Evolutionary conservation across 495 filamentous ascomycete genomes (phyloP), one percentile per base, ranked within the genome.

Genomic region (Barbatosphaeria neglecta): DNA sequence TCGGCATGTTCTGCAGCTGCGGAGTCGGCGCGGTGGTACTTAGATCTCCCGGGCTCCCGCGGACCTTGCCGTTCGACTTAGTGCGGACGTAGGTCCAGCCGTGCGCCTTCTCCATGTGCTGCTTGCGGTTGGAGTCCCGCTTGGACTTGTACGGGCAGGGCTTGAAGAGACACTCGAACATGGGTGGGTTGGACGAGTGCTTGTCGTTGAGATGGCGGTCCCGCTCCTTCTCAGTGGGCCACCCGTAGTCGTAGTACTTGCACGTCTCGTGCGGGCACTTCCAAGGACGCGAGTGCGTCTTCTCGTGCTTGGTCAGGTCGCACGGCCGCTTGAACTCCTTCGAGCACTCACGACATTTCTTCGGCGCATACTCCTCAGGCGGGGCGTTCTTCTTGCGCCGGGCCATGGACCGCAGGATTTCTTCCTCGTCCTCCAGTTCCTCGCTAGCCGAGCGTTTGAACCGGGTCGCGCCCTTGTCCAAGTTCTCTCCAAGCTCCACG

Each of bases 71-170:
- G 47, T 94, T 95, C 66, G 83, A 87, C 76, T 95, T 95, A 42
- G 87, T 87, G 31, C 92, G 84, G 51, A 86, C 78, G 51, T 98
- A 98, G 4, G 73, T 70, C 81, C 87, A 97, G 37, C 81, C 81
- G 56, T 98, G 92, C 0, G 88, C 82, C 63, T 97, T 98, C 69
- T 98, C 92, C 92, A 98, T 98, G 65, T 98, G 92, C 64, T 98
- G 92, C 64, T 97, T 97, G 78, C 88, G 94, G 66, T 98, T 98
- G 62, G 85, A 92, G 68, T 95, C 85, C 22, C 92, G 83, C 72
- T 95, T 96, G 37, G 89, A 95, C 55, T 86, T 80, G 67, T 97
- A 98, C 0, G 84, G 77, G 75, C 92, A 98, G 17, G 84, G 84
- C 50, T 78, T 69, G 65, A 78, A 96, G n/a, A 76, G 64, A 67